Percentiles rank a stretch among this genome's conserved stretches.
Conservation (phyloP, 176 grass and related monocot species). For the Oryza officinalis region DNA sequence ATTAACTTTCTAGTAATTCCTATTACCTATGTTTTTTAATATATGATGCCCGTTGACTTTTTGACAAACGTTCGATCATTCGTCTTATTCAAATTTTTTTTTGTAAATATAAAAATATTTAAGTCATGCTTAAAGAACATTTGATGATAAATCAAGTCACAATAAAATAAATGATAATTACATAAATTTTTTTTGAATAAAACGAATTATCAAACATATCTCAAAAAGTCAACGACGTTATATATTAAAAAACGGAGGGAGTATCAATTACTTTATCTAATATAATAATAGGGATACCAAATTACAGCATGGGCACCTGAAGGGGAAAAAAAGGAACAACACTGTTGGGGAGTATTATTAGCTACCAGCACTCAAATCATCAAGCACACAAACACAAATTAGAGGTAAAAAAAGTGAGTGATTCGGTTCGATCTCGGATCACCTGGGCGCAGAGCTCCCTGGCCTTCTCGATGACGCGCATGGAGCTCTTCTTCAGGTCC, state of each 20-base stretch:
- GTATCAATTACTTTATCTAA: not conserved
- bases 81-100: too few species aligned
- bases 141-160: too few species aligned
- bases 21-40: too few species aligned
- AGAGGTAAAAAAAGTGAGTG: not conserved
- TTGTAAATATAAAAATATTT: too few species aligned
- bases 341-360: not conserved
- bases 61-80: too few species aligned
- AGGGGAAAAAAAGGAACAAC: not conserved
- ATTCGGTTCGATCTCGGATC: not conserved
- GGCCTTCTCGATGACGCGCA: slow-evolving; percentile 61
- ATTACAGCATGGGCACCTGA: not conserved
- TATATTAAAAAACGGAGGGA: too few species aligned
- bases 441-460: slow-evolving; percentile 61
- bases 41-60: too few species aligned
- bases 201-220: too few species aligned
- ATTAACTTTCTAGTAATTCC: not conserved
- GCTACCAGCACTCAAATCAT: not conserved
- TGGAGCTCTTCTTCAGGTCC: slow-evolving; percentile 53
- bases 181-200: too few species aligned
- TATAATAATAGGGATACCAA: not conserved
- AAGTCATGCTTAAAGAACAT: too few species aligned
- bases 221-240: too few species aligned
- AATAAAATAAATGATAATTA: too few species aligned
- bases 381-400: not conserved